Percentiles rank a stretch among this genome's conserved stretches.
phyloP scores from a whole-genome alignment of 306 rosid genomes.

The Trifolium repens region DNA sequence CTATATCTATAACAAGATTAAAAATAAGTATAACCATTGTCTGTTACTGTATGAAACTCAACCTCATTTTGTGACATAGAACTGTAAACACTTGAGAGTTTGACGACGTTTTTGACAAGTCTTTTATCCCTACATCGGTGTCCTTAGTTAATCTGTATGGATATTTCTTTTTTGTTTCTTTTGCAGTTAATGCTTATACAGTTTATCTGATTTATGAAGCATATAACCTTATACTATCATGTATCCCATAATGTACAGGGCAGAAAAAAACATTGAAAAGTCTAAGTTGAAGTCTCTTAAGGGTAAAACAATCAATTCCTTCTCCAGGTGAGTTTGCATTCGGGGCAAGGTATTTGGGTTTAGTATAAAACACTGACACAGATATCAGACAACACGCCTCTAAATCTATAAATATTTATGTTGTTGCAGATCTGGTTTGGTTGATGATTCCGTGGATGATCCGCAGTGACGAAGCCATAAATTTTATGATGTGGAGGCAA shows the following conservation, averaged over 20 bases:
- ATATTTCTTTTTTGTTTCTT: too few species aligned
- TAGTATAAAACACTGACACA: neutral
- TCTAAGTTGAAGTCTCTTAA: conserved; percentile 37
- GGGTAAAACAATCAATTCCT: conserved; percentile 30
- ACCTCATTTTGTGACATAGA: too few species aligned
- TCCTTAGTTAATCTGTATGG: too few species aligned
- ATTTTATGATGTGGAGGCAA: too few species aligned
- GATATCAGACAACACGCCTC: neutral
- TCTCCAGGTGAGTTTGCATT: conserved; percentile 43
- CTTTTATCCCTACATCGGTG: too few species aligned
- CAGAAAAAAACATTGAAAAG: conserved; percentile 42
- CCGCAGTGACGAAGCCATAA: too few species aligned
- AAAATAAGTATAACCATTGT: too few species aligned
- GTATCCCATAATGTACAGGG: conserved; percentile 51
- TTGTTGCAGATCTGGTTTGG: neutral
- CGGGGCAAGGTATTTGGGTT: conserved; percentile 1
- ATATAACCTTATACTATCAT: conserved; percentile 25
- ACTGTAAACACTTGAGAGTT: too few species aligned
- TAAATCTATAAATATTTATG: conserved; percentile 24
- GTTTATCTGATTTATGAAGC: conserved; percentile 3
- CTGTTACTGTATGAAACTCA: too few species aligned
- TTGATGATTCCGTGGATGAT: neutral
- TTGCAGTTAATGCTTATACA: neutral
- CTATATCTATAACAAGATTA: too few species aligned
- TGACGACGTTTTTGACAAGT: too few species aligned